These are phyloP conservation scores for Collybia nuda DNA, from an alignment of 768 basidiomycete genomes.

Conservation along the genomic window DNA sequence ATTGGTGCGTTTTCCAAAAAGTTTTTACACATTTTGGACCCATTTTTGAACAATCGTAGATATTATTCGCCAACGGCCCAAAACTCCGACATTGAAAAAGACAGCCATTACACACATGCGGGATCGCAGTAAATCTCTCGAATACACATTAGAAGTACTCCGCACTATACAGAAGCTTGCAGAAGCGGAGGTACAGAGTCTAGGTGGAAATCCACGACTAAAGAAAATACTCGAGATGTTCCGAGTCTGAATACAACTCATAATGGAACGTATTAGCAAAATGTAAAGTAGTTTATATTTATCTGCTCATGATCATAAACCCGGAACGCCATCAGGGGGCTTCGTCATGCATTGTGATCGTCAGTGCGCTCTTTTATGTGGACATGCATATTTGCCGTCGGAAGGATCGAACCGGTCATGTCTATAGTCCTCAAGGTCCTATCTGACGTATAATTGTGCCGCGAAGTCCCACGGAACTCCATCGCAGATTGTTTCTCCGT, in stretches of 20 bases:
- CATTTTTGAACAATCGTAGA: conserved; percentile 34
- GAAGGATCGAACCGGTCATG: too few relatives aligned
- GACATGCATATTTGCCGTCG: too few relatives aligned
- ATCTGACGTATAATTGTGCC: too few relatives aligned
- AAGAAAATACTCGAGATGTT: conserved; percentile 43
- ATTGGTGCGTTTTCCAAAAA: conserved; percentile 48
- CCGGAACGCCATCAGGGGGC: too few relatives aligned
- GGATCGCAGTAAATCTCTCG: conserved; percentile 66
- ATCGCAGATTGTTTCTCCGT: too few relatives aligned
- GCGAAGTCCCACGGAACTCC: too few relatives aligned
- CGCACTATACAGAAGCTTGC: conserved; percentile 53
- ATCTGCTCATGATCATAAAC: too few relatives aligned
- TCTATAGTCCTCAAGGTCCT: too few relatives aligned
- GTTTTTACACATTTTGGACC: not conserved
- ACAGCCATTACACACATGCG: conserved; percentile 67
- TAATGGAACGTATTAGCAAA: too few relatives aligned
- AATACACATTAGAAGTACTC: conserved; percentile 65
- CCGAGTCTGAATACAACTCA: conserved; percentile 15
- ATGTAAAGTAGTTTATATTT: too few relatives aligned
- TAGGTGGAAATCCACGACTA: conserved; percentile 67
- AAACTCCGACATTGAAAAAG: conserved; percentile 59
- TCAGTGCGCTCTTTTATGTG: too few relatives aligned
- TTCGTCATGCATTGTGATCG: too few relatives aligned
- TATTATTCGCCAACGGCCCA: conserved; percentile 71
- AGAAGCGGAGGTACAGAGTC: conserved; percentile 48